Evolutionary conservation across 1,284 basidiomycete species (phyloP).

Genomic region (Rhodofomes roseus): DNA sequence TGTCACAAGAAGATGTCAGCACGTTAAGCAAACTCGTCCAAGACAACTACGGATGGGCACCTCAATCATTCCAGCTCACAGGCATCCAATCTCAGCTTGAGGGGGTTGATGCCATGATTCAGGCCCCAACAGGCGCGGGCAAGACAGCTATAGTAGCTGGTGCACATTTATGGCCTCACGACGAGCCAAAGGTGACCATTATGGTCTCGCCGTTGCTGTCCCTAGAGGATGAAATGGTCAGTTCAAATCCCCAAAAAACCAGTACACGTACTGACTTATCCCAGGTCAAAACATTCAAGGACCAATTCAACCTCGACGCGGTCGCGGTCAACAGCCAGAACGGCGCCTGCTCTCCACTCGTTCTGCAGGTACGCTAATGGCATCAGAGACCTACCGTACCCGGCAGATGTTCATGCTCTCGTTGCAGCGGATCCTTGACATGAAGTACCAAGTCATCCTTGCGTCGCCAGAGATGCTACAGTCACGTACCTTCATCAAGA

Average conservation of each 20-base stretch:
- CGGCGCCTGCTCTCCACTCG: constrained; percentile 20
- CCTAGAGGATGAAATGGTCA: constrained; percentile 37
- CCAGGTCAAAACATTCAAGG: constrained; percentile 24
- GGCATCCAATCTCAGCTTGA: constrained; percentile 10
- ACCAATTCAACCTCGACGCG: constrained; percentile 26
- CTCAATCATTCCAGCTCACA: constrained; percentile 19
- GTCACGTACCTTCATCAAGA: constrained; percentile 25
- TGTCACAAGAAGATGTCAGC: not conserved
- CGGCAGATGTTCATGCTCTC: too few relatives aligned
- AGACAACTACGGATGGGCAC: constrained; percentile 2
- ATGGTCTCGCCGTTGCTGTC: constrained; percentile 36
- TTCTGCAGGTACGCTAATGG: constrained; percentile 8
- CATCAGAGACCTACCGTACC: too few relatives aligned
- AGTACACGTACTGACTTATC: not conserved
- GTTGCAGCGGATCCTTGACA: constrained; percentile 26
- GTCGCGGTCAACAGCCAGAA: constrained; percentile 33
- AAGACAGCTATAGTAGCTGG: constrained; percentile 18
- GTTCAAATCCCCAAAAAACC: not conserved
- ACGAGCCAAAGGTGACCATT: constrained; percentile 26
- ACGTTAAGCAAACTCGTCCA: not conserved
- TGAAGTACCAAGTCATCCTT: constrained; percentile 32
- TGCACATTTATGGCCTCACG: constrained; percentile 12
- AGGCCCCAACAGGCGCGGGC: constrained; percentile 14
- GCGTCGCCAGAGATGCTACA: constrained; percentile 37
- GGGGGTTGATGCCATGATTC: constrained; percentile 11